phyloP scores from a whole-genome alignment of 1,139 yeast genomes.

The Pichia sp. region DNA sequence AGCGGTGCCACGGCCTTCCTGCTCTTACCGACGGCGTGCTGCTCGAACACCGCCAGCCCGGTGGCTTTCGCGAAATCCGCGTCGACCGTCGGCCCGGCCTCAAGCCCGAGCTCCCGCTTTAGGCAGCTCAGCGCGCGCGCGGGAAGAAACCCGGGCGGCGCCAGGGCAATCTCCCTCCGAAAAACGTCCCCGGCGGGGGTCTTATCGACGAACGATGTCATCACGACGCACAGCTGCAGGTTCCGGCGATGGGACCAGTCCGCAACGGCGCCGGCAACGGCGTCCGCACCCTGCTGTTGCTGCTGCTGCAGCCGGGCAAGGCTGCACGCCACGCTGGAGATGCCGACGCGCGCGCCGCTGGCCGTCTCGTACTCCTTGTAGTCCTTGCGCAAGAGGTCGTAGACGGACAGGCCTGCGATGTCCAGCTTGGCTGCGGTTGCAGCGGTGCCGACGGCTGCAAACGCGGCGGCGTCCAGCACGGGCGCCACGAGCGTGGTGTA shows the following conservation, averaged over 20 bases:
- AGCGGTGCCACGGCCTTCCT: constrained; percentile 2
- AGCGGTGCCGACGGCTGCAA: constrained; percentile 20
- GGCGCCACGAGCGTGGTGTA: not conserved
- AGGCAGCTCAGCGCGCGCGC: not conserved
- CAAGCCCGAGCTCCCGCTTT: not conserved
- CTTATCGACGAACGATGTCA: not conserved
- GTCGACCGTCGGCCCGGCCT: not conserved
- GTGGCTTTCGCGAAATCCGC: not conserved
- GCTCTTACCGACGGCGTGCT: not conserved
- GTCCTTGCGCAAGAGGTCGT: constrained; percentile 71
- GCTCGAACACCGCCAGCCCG: not conserved
- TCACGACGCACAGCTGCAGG: not conserved
- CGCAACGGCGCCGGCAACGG: not conserved
- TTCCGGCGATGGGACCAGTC: constrained; percentile 30
- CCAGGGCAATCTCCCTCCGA: constrained; percentile 1
- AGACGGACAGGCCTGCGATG: constrained; percentile 51
- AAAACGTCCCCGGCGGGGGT: not conserved
- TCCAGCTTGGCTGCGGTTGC: constrained; percentile 59
- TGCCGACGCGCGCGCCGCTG: constrained; percentile 50
- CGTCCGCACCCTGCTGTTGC: not conserved
- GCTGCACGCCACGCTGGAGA: constrained; percentile 37
- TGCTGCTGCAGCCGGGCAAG: not conserved
- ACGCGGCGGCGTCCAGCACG: not conserved
- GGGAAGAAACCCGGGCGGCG: not conserved
- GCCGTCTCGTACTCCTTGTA: constrained; percentile 68